Conservation (phyloP, 1,139 yeast species). For the Saccharomyces hybrid region DNA sequence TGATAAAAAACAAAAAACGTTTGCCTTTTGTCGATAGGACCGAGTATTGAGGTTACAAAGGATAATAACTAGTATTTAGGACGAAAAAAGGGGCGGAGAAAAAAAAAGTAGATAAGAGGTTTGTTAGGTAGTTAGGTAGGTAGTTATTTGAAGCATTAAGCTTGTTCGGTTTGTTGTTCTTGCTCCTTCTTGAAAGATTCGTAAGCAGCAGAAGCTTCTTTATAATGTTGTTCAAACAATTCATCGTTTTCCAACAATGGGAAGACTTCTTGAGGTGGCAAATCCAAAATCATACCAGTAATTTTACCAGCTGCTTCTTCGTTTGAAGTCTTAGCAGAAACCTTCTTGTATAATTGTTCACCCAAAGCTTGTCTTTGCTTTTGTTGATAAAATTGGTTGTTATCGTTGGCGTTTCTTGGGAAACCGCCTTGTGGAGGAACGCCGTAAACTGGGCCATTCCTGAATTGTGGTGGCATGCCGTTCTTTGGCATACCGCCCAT, state of each 20-base stretch:
- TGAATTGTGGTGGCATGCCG: conserved; percentile 32
- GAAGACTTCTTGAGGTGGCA: conserved; percentile 87
- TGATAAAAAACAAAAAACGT: not conserved
- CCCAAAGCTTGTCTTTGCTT: conserved; percentile 90
- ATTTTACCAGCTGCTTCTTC: conserved; percentile 97
- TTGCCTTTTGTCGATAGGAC: not conserved
- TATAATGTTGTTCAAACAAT: conserved; percentile 83
- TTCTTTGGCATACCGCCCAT: conserved; percentile 50
- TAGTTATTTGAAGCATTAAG: conserved; percentile 3
- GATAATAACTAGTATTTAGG: not conserved
- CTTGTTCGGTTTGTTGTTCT: conserved; percentile 20
- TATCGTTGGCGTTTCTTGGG: conserved; percentile 29
- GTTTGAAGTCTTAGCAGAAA: conserved; percentile 83
- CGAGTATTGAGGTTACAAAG: not conserved
- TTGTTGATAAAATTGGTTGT: conserved; percentile 52
- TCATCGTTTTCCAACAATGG: conserved; percentile 85
- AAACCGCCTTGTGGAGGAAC: conserved; percentile 63
- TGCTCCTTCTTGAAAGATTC: conserved; percentile 61
- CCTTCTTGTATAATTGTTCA: conserved; percentile 94
- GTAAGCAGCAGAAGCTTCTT: conserved; percentile 91
- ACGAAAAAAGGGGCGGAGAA: conserved; percentile 18
- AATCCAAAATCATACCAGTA: conserved; percentile 97
- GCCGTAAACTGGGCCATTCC: conserved; percentile 78
- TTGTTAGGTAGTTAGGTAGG: not conserved
- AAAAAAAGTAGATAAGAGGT: conserved; percentile 1